These are phyloP conservation scores for Aspergillus heteromorphus DNA, from an alignment of 495 filamentous ascomycete genomes.

Conservation along the genomic window DNA sequence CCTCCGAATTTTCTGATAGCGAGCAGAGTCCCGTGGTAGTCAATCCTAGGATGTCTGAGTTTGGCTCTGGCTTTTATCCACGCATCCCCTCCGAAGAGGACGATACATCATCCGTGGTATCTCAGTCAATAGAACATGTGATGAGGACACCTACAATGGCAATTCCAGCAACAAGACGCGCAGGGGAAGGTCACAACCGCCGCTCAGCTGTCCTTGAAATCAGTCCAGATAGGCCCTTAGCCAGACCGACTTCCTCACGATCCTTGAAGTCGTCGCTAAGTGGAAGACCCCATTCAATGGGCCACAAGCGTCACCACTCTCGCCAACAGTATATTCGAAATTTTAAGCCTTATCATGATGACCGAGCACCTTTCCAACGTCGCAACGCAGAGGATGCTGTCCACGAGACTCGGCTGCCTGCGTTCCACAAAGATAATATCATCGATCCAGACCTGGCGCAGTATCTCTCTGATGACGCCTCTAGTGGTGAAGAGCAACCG, in stretches of 20 bases:
- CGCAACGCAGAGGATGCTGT: constrained; percentile 58
- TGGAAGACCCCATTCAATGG: constrained; percentile 60
- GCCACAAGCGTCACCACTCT: constrained; percentile 79
- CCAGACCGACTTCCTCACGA: constrained; percentile 81
- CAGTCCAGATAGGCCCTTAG: constrained; percentile 63
- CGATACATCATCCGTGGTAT: constrained; percentile 40
- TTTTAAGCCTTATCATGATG: constrained; percentile 57
- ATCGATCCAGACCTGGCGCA: constrained; percentile 95
- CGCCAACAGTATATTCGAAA: constrained; percentile 69
- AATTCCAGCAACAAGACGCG: constrained; percentile 78
- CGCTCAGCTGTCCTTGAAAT: constrained; percentile 90
- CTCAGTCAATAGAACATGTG: constrained; percentile 43
- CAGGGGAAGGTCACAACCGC: constrained; percentile 73
- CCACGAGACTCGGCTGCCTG: constrained; percentile 64
- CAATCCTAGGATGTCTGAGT: constrained; percentile 35
- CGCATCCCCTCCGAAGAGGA: constrained; percentile 35
- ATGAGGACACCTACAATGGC: constrained; percentile 64
- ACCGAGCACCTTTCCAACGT: constrained; percentile 86
- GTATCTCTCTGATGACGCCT: constrained; percentile 91
- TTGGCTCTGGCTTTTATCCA: constrained; percentile 21
- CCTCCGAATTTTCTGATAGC: constrained; percentile 81
- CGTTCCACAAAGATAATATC: constrained; percentile 96
- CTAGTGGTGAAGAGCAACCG: constrained; percentile 86
- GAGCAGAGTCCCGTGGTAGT: constrained; percentile 49
- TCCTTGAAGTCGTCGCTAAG: constrained; percentile 77